These are phyloP conservation scores for Xenosphaeropsis pyriputrescens DNA, from an alignment of 2,329 filamentous ascomycete species.

Conservation along the genomic window DNA sequence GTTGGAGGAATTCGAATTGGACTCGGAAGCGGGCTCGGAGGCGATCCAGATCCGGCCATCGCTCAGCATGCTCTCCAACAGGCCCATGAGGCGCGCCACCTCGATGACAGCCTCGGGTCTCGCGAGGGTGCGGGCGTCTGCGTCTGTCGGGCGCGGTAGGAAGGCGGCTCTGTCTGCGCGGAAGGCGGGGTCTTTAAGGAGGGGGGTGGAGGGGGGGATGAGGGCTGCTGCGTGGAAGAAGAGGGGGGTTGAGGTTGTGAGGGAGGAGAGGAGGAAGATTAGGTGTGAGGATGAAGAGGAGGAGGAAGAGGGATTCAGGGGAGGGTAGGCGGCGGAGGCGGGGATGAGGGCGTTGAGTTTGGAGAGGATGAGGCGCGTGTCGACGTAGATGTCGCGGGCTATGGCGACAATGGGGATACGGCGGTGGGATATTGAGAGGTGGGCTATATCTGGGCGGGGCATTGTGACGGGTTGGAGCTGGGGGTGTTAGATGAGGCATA, in stretches of 20 bases:
- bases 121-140: constrained; percentile 21
- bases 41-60: constrained; percentile 55
- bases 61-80: constrained; percentile 47
- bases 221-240: constrained; percentile 37
- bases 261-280: constrained; percentile 38
- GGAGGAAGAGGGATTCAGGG: constrained; percentile 21
- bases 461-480: constrained; percentile 51
- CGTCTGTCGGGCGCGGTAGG: constrained; percentile 25
- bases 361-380: constrained; percentile 52
- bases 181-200: constrained; percentile 42
- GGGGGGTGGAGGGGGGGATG: constrained; percentile 38
- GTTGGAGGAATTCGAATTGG: too few species aligned
- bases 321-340: constrained; percentile 19
- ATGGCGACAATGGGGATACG: constrained; percentile 56
- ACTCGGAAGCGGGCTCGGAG: constrained; percentile 33
- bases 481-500: not conserved
- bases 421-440: constrained; percentile 49
- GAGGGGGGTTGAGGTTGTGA: constrained; percentile 39
- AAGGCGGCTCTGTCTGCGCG: constrained; percentile 37
- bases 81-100: constrained; percentile 34
- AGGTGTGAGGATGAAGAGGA: constrained; percentile 28
- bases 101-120: constrained; percentile 41
- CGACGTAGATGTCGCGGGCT: constrained; percentile 52
- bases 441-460: constrained; percentile 48
- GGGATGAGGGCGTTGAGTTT: constrained; percentile 46